Evolutionary conservation across 1,284 basidiomycete species (phyloP).

Genomic region (Rhodotorula sp.): DNA sequence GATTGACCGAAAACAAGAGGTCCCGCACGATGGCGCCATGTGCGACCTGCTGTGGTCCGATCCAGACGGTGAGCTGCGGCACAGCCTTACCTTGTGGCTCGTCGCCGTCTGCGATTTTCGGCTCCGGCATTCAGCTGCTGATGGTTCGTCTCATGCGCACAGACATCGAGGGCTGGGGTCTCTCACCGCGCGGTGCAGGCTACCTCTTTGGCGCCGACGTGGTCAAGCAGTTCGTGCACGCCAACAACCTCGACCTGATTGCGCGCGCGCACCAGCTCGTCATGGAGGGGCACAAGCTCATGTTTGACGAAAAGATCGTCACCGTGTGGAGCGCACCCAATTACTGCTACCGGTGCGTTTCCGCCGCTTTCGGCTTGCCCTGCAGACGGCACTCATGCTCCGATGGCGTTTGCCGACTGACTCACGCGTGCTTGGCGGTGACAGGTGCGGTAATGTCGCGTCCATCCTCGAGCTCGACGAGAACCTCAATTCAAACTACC

Average conservation of each 20-base stretch:
- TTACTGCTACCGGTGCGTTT: constrained; percentile 87
- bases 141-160: constrained; percentile 44
- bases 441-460: constrained; percentile 88
- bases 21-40: constrained; percentile 99
- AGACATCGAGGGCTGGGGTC: constrained; percentile 90
- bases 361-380: neutral
- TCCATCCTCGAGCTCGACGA: constrained; percentile 91
- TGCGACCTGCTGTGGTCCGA: constrained; percentile 98
- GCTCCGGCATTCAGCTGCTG: too few species aligned
- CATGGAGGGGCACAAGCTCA: constrained; percentile 97
- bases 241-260: constrained; percentile 91
- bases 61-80: constrained; percentile 75
- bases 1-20: constrained; percentile 96
- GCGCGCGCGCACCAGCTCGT: constrained; percentile 94
- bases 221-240: constrained; percentile 82
- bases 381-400: neutral
- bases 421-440: neutral
- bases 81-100: too few species aligned
- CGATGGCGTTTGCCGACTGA: neutral
- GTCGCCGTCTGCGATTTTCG: too few species aligned
- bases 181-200: constrained; percentile 94
- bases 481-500: constrained; percentile 84
- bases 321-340: constrained; percentile 99
- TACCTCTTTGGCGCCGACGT: constrained; percentile 94
- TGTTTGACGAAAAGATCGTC: constrained; percentile 94